These are phyloP conservation scores for Neopestalotiopsis sp. DNA, from an alignment of 2,329 filamentous ascomycete genomes.

Conservation along the genomic window DNA sequence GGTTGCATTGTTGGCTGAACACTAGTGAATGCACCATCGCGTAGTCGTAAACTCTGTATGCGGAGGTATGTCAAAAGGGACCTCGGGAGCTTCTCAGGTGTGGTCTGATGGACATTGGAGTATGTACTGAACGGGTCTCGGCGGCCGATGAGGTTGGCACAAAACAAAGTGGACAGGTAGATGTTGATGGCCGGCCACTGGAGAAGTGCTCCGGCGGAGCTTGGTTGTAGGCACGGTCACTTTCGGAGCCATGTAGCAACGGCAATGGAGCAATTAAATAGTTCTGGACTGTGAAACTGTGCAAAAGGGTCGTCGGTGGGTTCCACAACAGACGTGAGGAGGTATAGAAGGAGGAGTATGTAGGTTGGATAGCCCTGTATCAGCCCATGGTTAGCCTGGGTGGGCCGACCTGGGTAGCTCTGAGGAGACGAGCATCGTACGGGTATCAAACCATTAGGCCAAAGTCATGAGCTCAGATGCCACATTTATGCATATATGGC, in stretches of 20 bases:
- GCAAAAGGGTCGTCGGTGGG: neutral
- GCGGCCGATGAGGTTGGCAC: neutral
- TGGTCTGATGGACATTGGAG: neutral
- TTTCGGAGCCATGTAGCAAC: neutral
- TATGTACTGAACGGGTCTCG: neutral
- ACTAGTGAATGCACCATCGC: constrained; percentile 1
- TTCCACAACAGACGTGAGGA: neutral
- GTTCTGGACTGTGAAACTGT: neutral
- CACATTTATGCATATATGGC: neutral
- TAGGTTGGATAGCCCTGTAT: neutral
- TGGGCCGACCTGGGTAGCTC: constrained; percentile 1
- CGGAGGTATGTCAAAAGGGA: constrained; percentile 4
- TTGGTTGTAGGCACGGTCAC: neutral
- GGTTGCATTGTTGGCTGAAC: constrained; percentile 1
- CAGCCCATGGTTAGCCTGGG: neutral
- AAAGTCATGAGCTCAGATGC: neutral
- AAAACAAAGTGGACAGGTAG: neutral
- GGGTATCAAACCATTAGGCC: constrained; percentile 4
- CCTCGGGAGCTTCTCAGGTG: neutral
- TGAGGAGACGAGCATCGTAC: constrained; percentile 9
- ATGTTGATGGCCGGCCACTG: neutral
- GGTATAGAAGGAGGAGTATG: neutral
- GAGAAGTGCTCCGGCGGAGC: neutral
- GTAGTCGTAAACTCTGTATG: neutral
- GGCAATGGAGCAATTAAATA: constrained; percentile 2